phyloP scores from a whole-genome alignment of 257 asterid genomes.

The Nicotiana otophora region DNA sequence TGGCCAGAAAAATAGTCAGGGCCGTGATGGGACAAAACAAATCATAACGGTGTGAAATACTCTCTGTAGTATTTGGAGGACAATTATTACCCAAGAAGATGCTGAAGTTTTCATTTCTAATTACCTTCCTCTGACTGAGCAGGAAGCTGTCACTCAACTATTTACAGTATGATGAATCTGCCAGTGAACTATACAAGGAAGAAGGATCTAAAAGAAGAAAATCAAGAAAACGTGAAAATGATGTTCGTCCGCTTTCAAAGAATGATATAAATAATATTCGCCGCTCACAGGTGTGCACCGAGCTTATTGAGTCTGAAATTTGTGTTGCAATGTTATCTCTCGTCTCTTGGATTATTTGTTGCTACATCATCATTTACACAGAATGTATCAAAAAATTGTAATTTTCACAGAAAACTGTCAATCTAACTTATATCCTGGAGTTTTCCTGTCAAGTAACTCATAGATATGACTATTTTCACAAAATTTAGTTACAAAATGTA shows the following conservation, averaged over 20 bases:
- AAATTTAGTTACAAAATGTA: slow-evolving; percentile 11
- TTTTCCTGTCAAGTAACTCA: neutral
- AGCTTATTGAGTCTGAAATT: neutral
- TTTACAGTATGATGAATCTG: slow-evolving; percentile 55
- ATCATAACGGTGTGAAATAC: neutral
- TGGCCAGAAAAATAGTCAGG: neutral
- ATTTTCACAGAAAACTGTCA: neutral
- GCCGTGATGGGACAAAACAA: neutral
- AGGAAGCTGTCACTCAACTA: slow-evolving; percentile 67
- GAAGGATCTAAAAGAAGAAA: slow-evolving; percentile 67
- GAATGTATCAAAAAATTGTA: neutral
- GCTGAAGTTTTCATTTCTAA: slow-evolving; percentile 8
- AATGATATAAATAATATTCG: slow-evolving; percentile 59
- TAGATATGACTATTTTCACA: neutral
- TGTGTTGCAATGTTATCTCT: neutral
- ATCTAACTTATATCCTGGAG: neutral
- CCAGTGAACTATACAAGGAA: slow-evolving; percentile 43
- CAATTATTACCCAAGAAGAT: neutral
- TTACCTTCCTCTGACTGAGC: slow-evolving; percentile 28
- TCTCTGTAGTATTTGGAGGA: neutral
- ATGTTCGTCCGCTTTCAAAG: slow-evolving; percentile 51
- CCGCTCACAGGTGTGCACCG: slow-evolving; percentile 66
- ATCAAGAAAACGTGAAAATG: slow-evolving; percentile 53
- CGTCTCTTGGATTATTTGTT: slow-evolving; percentile 6
- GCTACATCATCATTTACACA: slow-evolving; percentile 7